Base-by-base conservation (phyloP, 768 basidiomycete genomes). In the Kwoniella newhampshirensis region DNA sequence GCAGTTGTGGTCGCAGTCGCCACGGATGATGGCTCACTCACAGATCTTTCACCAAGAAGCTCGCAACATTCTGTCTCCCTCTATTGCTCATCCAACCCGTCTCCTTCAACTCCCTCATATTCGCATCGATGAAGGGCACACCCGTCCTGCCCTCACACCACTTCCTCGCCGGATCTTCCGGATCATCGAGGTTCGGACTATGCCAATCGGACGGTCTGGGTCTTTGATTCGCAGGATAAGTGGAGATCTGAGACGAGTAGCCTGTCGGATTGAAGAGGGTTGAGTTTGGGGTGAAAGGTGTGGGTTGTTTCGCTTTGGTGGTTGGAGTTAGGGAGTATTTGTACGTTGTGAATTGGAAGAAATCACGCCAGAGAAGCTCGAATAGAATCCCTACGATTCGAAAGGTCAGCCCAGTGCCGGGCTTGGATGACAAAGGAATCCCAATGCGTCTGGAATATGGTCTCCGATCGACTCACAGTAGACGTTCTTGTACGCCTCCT, bases 31-130 rank as follows among this genome's bases (percentile, higher is more conserved):
- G n/a, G n/a, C n/a, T n/a, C n/a, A 66, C 71, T 62, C 57, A 73
- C 53, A 79, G 62, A 45, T 80, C 78, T 50, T 77, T 78, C 1
- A 77, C 75, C 28, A 80, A 59, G 71, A 77, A 81, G 46, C 74
- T 77, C 4, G 79, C 80, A 9, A 79, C 79, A 67, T 81, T 81
- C 66, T 81, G 80, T 8, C 80, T 72, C 0, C 77, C 77, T 15
- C 80, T 75, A 63, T 81, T 80, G 57, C 73, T 75, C 77, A 79
- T 80, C 52, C 69, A 78, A 3, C 78, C 79, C 2, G 79, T 76
- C 44, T 68, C 54, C 13, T 49, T 59, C 27, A 80, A 62, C 56
- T 80, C 79, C 26, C 70, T 46, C 75, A 79, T 77, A 59, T 71
- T 72, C 18, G 79, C 79, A 54, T 80, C 79, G 49, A 80, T 71